Evolutionary conservation across 192 early-diverging fungal genomes (phyloP).

Genomic region (Podila horticola): DNA sequence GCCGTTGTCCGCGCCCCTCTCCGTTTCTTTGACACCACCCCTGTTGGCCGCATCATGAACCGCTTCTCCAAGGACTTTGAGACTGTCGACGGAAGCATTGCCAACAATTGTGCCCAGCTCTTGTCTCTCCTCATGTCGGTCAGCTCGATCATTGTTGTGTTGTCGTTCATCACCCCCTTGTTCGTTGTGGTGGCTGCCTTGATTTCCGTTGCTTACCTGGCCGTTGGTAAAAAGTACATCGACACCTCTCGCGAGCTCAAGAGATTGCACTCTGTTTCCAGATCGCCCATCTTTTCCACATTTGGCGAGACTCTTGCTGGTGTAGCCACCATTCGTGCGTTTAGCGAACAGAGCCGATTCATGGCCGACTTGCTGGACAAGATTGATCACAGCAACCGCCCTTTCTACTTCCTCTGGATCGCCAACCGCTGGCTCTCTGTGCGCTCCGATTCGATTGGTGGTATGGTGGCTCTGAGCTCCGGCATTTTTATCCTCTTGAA

Average conservation of each 20-base stretch:
- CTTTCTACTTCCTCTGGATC: conserved; percentile 84
- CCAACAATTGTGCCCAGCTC: conserved; percentile 48
- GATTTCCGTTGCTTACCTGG: conserved; percentile 63
- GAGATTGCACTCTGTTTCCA: conserved; percentile 81
- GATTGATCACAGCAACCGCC: conserved; percentile 80
- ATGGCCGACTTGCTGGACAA: conserved; percentile 64
- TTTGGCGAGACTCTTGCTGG: conserved; percentile 70
- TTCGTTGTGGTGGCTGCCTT: conserved; percentile 66
- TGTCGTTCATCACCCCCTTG: conserved; percentile 66
- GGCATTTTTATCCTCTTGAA: conserved; percentile 70
- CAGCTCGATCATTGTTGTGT: conserved; percentile 62
- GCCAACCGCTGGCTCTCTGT: conserved; percentile 85
- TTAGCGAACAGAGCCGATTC: conserved; percentile 72
- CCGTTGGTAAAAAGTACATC: conserved; percentile 76
- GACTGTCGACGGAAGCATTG: conserved; percentile 74
- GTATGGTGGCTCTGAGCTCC: conserved; percentile 67
- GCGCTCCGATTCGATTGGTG: conserved; percentile 76
- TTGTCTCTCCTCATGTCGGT: conserved; percentile 55
- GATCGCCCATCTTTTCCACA: conserved; percentile 79
- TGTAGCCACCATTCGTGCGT: conserved; percentile 84
- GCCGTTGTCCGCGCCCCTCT: conserved; percentile 71
- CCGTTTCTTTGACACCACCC: conserved; percentile 84
- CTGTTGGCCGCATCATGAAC: conserved; percentile 85
- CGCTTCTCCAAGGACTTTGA: conserved; percentile 87
- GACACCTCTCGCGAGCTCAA: conserved; percentile 88